A percentile compares a stretch with the other conserved stretches of the same genome.
phyloP scores from a whole-genome alignment of 2,329 filamentous ascomycete genomes.

The Raffaelea ambrosiae region DNA sequence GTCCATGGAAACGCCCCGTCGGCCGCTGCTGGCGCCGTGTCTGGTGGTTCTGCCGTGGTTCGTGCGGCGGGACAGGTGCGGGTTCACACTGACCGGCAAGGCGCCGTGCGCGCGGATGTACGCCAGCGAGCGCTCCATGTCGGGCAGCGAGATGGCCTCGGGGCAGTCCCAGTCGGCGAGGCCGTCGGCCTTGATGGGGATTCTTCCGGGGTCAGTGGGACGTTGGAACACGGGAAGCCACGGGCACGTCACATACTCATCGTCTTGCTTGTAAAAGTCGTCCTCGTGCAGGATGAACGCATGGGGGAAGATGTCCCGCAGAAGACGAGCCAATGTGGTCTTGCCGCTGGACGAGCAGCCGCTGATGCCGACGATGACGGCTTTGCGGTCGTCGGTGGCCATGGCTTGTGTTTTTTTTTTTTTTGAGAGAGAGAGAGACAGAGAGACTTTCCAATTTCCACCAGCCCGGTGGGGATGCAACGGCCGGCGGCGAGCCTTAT shows the following conservation, averaged over 20 bases:
- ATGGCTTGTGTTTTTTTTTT: too few relatives aligned
- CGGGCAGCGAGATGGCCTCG: slow-evolving; percentile 63
- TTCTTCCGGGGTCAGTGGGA: slow-evolving; percentile 25
- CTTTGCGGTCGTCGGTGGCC: slow-evolving; percentile 26
- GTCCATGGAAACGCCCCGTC: neutral
- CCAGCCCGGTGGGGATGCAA: too few relatives aligned
- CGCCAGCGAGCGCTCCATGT: slow-evolving; percentile 56
- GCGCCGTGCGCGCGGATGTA: slow-evolving; percentile 63
- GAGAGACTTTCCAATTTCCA: too few relatives aligned
- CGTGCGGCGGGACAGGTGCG: slow-evolving; percentile 16
- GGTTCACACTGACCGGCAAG: slow-evolving; percentile 45
- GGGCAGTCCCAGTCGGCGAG: slow-evolving; percentile 90
- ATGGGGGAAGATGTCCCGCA: slow-evolving; percentile 71
- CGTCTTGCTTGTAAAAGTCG: slow-evolving; percentile 85
- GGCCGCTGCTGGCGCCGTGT: slow-evolving; percentile 1
- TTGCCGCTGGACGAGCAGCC: slow-evolving; percentile 92
- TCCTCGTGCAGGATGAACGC: slow-evolving; percentile 87
- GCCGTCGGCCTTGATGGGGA: slow-evolving; percentile 43
- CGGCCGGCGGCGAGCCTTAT: too few relatives aligned
- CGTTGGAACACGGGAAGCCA: neutral
- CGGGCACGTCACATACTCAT: slow-evolving; percentile 42
- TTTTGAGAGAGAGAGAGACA: too few relatives aligned
- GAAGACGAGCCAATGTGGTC: slow-evolving; percentile 79
- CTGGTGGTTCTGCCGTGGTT: too few relatives aligned
- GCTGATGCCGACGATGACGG: slow-evolving; percentile 70